These are phyloP conservation scores for Neurospora sp. DNA, from an alignment of 495 filamentous ascomycete genomes.

Conservation along the genomic window DNA sequence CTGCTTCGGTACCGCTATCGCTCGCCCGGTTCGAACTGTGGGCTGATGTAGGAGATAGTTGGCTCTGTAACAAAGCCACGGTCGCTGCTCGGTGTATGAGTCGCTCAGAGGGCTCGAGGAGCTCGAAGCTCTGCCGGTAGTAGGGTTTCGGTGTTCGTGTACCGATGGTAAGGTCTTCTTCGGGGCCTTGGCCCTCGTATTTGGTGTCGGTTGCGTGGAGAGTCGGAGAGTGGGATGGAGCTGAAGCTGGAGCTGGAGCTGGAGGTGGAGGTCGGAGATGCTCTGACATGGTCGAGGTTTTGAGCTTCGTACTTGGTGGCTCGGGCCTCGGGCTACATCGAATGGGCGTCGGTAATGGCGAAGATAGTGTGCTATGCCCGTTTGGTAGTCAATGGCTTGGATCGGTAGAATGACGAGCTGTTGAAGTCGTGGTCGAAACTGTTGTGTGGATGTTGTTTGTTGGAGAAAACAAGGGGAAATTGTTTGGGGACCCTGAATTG, in stretches of 20 bases:
- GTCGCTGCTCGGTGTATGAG: slow-evolving; percentile 7
- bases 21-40: slow-evolving; percentile 51
- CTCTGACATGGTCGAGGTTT: slow-evolving; percentile 24
- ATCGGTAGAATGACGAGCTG: background rate
- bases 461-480: background rate
- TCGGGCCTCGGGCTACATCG: slow-evolving; percentile 6
- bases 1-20: slow-evolving; percentile 85
- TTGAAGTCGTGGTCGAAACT: background rate
- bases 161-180: slow-evolving; percentile 35
- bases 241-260: background rate
- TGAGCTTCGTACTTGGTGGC: background rate
- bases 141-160: slow-evolving; percentile 76
- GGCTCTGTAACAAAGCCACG: background rate
- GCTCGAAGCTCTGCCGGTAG: slow-evolving; percentile 43
- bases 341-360: background rate
- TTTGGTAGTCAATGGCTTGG: background rate
- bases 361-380: background rate
- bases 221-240: slow-evolving; percentile 1
- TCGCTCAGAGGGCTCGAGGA: slow-evolving; percentile 34
- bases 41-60: slow-evolving; percentile 14
- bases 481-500: background rate
- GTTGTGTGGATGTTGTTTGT: background rate
- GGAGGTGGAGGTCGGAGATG: slow-evolving; percentile 23
- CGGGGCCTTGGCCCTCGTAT: slow-evolving; percentile 11
- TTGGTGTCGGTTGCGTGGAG: slow-evolving; percentile 4